Evolutionary conservation across 2,329 filamentous ascomycete species (phyloP).

Genomic region (Colletotrichum horii): DNA sequence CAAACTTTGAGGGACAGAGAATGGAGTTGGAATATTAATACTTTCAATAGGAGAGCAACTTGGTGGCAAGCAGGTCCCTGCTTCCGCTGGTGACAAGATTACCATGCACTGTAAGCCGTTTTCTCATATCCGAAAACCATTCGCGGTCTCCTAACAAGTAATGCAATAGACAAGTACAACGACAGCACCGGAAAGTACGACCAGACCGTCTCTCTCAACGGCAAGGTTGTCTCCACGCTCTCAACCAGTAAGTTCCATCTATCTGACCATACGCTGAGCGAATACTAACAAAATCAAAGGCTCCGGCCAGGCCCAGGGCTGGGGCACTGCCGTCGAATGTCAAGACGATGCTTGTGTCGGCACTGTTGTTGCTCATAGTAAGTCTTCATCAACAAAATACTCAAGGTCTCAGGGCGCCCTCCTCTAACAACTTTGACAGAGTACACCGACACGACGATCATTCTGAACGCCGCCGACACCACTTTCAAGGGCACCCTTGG

Average conservation of each 20-base stretch:
- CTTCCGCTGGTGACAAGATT: background rate
- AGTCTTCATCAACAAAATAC: background rate
- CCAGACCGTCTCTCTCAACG: background rate
- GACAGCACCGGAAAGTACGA: constrained; percentile 1
- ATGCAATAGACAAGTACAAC: background rate
- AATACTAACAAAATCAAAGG: background rate
- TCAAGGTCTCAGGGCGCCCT: accelerated
- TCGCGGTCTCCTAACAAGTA: background rate
- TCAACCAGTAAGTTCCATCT: background rate
- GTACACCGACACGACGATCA: background rate
- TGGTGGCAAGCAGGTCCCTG: background rate
- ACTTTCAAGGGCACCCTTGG: background rate
- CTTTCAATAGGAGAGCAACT: background rate
- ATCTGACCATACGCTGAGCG: accelerated
- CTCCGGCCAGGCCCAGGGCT: background rate
- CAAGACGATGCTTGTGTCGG: background rate
- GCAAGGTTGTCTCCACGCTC: background rate
- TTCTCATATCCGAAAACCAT: accelerated
- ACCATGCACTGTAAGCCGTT: background rate
- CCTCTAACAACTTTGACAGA: background rate
- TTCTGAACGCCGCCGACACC: background rate
- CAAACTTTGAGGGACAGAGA: background rate
- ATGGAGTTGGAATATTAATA: background rate
- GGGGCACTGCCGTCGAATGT: background rate
- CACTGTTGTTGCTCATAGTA: background rate